phyloP scores from a whole-genome alignment of 805 yeast species.

The Zygosaccharomyces rouxii region DNA sequence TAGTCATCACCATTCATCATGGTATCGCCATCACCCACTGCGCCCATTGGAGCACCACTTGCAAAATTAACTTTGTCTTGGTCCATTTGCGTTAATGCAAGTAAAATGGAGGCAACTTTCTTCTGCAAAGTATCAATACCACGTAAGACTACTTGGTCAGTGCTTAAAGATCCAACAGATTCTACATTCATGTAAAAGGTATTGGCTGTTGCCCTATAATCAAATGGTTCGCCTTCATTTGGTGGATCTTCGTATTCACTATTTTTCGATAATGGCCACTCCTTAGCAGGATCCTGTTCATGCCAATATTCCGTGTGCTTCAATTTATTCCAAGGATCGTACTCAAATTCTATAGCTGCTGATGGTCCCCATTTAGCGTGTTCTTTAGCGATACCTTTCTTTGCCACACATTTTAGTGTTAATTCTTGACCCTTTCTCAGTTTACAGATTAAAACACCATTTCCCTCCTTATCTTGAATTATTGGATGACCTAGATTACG shows the following conservation, averaged over 20 bases:
- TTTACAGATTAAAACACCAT: constrained; percentile 89
- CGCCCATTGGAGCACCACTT: constrained; percentile 37
- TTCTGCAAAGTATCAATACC: constrained; percentile 82
- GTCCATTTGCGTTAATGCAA: constrained; percentile 52
- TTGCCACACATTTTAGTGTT: constrained; percentile 86
- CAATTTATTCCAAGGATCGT: constrained; percentile 98
- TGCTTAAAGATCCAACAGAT: constrained; percentile 83
- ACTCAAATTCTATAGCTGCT: constrained; percentile 92
- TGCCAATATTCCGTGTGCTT: constrained; percentile 96
- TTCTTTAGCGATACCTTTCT: constrained; percentile 95
- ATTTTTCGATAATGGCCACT: constrained; percentile 90
- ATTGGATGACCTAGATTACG: constrained; percentile 75
- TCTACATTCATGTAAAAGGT: constrained; percentile 87
- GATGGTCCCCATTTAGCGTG: constrained; percentile 99
- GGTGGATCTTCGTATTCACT: constrained; percentile 97
- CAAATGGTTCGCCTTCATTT: constrained; percentile 78
- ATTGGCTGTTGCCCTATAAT: constrained; percentile 74
- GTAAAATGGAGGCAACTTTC: constrained; percentile 85
- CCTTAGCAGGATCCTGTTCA: constrained; percentile 79
- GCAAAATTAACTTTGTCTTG: constrained; percentile 39
- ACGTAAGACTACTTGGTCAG: constrained; percentile 82
- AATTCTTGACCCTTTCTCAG: constrained; percentile 90
- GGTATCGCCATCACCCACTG: constrained; percentile 37
- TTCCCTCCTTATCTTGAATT: constrained; percentile 65
- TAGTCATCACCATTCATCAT: constrained; percentile 29